phyloP scores from a whole-genome alignment of 805 yeast genomes.

The Candida tibetensis region DNA sequence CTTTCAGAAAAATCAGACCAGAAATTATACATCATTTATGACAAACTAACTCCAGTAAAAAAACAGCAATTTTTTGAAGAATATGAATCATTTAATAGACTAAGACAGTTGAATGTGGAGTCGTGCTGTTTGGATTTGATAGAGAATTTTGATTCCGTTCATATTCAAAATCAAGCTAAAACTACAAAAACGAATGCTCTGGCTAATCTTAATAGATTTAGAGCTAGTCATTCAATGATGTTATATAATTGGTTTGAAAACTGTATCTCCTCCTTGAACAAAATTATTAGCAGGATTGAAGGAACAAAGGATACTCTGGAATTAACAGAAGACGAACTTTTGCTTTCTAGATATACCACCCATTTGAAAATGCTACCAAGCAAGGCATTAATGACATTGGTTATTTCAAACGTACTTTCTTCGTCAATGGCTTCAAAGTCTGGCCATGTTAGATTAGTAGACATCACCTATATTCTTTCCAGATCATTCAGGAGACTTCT shows the following conservation, averaged over 20 bases:
- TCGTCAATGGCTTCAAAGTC: slow-evolving; percentile 15
- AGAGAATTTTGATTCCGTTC: slow-evolving; percentile 10
- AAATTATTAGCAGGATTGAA: slow-evolving; percentile 8
- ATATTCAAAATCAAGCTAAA: slow-evolving; percentile 1
- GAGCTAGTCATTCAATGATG: slow-evolving; percentile 8
- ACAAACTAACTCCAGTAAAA: slow-evolving; percentile 11
- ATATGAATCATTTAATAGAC: slow-evolving; percentile 21
- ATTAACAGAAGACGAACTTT: slow-evolving; percentile 7
- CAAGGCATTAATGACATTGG: slow-evolving; percentile 14
- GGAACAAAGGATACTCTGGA: slow-evolving; percentile 1
- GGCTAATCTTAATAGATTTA: slow-evolving; percentile 6
- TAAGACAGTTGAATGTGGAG: slow-evolving; percentile 31
- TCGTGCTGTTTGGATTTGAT: slow-evolving; percentile 16
- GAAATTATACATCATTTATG: slow-evolving; percentile 20
- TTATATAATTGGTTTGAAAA: slow-evolving; percentile 14
- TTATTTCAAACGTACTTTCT: slow-evolving; percentile 18
- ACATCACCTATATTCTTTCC: slow-evolving; percentile 14
- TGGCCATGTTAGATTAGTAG: slow-evolving; percentile 17
- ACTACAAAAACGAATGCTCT: background rate
- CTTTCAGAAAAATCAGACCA: background rate
- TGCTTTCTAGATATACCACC: slow-evolving; percentile 10
- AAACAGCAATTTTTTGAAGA: slow-evolving; percentile 21
- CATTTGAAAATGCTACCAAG: slow-evolving; percentile 15
- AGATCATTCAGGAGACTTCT: slow-evolving; percentile 11
- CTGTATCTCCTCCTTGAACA: slow-evolving; percentile 4